These are phyloP conservation scores for Cercis canadensis DNA, from an alignment of 306 rosid species.

Conservation along the genomic window DNA sequence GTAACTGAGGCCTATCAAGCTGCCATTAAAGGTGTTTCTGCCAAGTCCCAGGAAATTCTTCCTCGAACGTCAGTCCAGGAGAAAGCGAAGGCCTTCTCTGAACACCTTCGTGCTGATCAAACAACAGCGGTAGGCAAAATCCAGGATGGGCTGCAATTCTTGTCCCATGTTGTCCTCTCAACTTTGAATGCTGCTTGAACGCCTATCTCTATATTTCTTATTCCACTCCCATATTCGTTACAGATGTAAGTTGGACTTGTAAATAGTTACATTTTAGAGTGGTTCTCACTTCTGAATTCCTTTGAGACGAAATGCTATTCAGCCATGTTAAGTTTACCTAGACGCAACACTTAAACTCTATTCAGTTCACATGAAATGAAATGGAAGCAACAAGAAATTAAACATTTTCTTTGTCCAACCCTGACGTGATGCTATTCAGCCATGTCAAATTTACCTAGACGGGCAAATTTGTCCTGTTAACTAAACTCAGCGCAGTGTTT, in stretches of 20 bases:
- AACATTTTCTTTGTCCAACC: background rate
- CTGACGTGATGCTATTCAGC: no score
- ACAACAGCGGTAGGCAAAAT: constrained; percentile 74
- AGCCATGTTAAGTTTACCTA: background rate
- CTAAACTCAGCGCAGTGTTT: no score
- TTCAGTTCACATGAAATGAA: background rate
- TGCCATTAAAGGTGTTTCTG: constrained; percentile 69
- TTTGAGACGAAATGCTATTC: constrained; percentile 13
- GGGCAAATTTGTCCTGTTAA: no score
- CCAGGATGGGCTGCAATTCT: constrained; percentile 85
- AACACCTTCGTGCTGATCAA: constrained; percentile 73
- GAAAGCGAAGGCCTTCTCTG: constrained; percentile 67
- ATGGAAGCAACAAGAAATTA: background rate
- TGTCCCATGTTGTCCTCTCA: constrained; percentile 76
- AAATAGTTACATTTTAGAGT: constrained; percentile 36
- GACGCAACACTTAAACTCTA: background rate
- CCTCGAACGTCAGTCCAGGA: constrained; percentile 65
- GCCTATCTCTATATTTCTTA: no score
- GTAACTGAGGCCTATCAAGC: constrained; percentile 84
- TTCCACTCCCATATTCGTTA: no score
- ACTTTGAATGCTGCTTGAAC: constrained; percentile 74
- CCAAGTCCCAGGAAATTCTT: constrained; percentile 62
- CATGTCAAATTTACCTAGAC: no score
- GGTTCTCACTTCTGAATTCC: background rate
- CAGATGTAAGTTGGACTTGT: background rate